phyloP scores from a whole-genome alignment of 2,329 filamentous ascomycete species.

The Xylariaceae sp. region DNA sequence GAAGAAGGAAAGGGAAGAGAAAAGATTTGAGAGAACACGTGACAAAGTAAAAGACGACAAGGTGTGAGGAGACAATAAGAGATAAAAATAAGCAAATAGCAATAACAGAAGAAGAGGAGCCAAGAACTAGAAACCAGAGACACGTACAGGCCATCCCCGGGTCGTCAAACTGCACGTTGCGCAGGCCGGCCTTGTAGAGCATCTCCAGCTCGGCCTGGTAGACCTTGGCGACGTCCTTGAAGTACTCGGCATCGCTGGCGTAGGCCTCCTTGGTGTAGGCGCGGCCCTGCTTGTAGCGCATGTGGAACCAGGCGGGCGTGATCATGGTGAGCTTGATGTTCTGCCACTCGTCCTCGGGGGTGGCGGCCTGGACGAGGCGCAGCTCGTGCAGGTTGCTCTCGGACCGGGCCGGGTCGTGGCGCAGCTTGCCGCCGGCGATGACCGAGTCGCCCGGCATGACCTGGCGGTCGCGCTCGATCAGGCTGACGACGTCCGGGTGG shows the following conservation, averaged over 20 bases:
- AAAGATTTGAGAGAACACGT: no score
- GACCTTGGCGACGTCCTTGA: conserved; percentile 56
- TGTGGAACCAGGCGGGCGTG: conserved; percentile 50
- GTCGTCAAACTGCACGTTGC: conserved; percentile 63
- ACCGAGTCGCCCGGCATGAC: conserved; percentile 51
- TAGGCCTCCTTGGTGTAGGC: conserved; percentile 52
- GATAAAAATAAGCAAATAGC: no score
- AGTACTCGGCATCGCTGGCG: conserved; percentile 52
- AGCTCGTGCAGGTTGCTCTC: conserved; percentile 44
- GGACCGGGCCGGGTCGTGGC: conserved; percentile 33
- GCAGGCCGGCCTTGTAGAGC: conserved; percentile 53
- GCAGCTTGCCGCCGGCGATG: conserved; percentile 41
- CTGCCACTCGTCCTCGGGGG: conserved; percentile 40
- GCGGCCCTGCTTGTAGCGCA: conserved; percentile 45
- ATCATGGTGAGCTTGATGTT: conserved; percentile 49
- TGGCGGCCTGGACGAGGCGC: conserved; percentile 35
- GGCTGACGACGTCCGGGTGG: conserved; percentile 46
- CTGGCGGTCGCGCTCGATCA: conserved; percentile 44
- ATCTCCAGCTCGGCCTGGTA: conserved; percentile 56
- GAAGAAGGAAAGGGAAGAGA: no score
- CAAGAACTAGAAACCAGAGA: no score
- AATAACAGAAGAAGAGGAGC: no score
- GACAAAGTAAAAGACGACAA: no score
- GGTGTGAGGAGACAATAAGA: no score
- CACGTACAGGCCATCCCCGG: conserved; percentile 55